phyloP scores from a whole-genome alignment of 2,329 filamentous ascomycete species.

The Zymoseptoria crescenta region DNA sequence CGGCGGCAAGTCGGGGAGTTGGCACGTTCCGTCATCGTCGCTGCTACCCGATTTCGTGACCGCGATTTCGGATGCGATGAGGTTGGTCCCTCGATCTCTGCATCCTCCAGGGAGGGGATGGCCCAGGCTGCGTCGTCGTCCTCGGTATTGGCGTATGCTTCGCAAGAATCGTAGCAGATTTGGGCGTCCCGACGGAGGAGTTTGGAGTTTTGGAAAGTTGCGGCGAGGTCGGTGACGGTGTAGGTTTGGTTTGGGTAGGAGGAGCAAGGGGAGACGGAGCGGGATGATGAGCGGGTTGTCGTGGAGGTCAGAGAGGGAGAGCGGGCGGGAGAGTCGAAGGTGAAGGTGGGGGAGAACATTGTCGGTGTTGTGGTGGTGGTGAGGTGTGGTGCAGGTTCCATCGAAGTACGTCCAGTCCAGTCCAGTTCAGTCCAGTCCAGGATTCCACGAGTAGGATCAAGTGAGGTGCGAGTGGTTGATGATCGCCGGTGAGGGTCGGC shows the following conservation, averaged over 20 bases:
- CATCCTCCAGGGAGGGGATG: slow-evolving; percentile 11
- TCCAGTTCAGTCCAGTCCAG: no score
- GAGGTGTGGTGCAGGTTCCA: not conserved
- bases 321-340: slow-evolving; percentile 19
- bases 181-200: slow-evolving; percentile 21
- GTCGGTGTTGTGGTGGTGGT: not conserved
- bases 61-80: not conserved
- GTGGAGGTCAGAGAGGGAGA: slow-evolving; percentile 23
- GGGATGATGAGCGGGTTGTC: slow-evolving; percentile 18
- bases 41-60: not conserved
- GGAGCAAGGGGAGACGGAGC: slow-evolving; percentile 29
- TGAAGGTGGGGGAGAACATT: slow-evolving; percentile 28
- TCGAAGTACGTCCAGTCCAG: no score
- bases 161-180: slow-evolving; percentile 29
- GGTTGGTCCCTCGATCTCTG: slow-evolving; percentile 8
- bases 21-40: not conserved
- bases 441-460: no score
- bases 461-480: not conserved
- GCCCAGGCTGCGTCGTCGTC: slow-evolving; percentile 26
- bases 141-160: slow-evolving; percentile 26
- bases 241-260: slow-evolving; percentile 20
- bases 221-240: slow-evolving; percentile 28
- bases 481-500: not conserved
- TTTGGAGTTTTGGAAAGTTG: slow-evolving; percentile 21
- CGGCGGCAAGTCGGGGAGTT: slow-evolving; percentile 13